A percentile compares a stretch with the other conserved stretches of the same genome.
Evolutionary conservation across 495 filamentous ascomycete species (phyloP).

Genomic region (Penicillium tannophilum): DNA sequence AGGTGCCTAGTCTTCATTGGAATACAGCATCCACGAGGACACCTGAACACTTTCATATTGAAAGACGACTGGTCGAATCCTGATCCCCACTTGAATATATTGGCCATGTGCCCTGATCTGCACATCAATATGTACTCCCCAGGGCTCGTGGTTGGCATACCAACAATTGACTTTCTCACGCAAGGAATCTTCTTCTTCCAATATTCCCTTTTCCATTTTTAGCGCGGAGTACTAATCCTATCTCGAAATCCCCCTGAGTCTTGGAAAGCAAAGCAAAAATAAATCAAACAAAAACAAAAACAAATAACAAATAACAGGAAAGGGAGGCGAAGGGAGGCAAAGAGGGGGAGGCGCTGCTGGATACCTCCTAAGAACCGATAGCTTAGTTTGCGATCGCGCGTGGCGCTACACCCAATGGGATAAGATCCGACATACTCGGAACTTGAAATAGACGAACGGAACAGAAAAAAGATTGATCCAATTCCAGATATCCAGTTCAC

Average conservation of each 20-base stretch:
- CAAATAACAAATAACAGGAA: neutral
- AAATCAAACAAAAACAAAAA: neutral
- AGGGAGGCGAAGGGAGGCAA: conserved; percentile 4
- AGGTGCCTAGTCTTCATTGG: conserved; percentile 34
- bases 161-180: neutral
- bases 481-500: neutral
- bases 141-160: conserved; percentile 6
- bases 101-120: conserved; percentile 17
- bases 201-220: neutral
- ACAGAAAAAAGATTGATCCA: neutral
- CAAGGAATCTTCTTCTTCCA: neutral
- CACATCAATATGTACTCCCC: conserved; percentile 12
- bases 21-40: conserved; percentile 30
- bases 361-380: conserved; percentile 14
- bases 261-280: neutral
- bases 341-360: conserved; percentile 5
- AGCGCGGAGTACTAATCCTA: neutral
- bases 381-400: conserved; percentile 20
- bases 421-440: neutral
- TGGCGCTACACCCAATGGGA: conserved; percentile 14
- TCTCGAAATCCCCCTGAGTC: neutral
- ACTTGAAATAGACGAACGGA: neutral
- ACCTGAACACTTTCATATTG: conserved; percentile 6
- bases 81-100: conserved; percentile 15
- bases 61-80: conserved; percentile 17